Percentiles rank a stretch among this genome's conserved stretches.
These are phyloP conservation scores for Suhomyces vadensis DNA, from an alignment of 805 yeast species.

Conservation along the genomic window DNA sequence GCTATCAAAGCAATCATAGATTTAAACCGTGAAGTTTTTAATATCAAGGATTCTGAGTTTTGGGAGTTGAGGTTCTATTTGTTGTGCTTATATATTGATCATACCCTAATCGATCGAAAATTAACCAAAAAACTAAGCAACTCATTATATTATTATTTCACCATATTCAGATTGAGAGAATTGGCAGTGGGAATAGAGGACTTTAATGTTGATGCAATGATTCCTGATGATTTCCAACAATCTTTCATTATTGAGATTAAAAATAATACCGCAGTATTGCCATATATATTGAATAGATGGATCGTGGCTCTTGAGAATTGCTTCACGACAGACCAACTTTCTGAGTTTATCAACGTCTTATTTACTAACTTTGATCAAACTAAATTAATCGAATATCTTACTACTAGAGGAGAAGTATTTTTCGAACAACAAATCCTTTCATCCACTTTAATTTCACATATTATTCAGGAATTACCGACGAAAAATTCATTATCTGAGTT, in stretches of 20 bases:
- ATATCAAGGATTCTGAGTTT: slow-evolving; percentile 16
- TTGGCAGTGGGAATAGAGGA: slow-evolving; percentile 24
- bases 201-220: not conserved
- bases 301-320: slow-evolving; percentile 43
- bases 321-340: slow-evolving; percentile 31
- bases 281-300: slow-evolving; percentile 52
- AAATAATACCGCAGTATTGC: slow-evolving; percentile 3
- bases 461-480: slow-evolving; percentile 14
- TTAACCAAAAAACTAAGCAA: not conserved
- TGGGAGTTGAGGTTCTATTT: slow-evolving; percentile 53
- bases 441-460: slow-evolving; percentile 21
- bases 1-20: slow-evolving; percentile 9
- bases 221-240: slow-evolving; percentile 8
- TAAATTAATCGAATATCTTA: slow-evolving; percentile 14
- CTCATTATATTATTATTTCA: slow-evolving; percentile 29
- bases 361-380: slow-evolving; percentile 15
- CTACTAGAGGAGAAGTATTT: slow-evolving; percentile 33
- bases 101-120: slow-evolving; percentile 1
- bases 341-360: slow-evolving; percentile 27
- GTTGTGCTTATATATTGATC: slow-evolving; percentile 35
- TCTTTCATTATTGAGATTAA: slow-evolving; percentile 16
- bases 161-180: slow-evolving; percentile 53
- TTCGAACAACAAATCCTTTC: slow-evolving; percentile 51
- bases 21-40: not conserved
- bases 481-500: slow-evolving; percentile 10